Conservation (phyloP, 495 filamentous ascomycete genomes). For the Penicillium turbatum region DNA sequence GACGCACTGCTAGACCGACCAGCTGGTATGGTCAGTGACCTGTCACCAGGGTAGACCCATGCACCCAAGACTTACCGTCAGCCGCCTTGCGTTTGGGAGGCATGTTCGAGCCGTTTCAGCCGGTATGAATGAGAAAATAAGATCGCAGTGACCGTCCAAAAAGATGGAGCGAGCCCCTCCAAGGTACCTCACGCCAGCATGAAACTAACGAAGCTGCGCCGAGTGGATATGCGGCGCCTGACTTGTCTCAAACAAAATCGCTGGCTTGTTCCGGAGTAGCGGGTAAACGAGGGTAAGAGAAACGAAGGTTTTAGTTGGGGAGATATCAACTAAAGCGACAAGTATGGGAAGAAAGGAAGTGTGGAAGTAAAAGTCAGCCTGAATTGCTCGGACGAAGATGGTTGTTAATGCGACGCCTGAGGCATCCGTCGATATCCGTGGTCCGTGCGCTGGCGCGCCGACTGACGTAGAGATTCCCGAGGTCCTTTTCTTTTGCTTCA, state of each 20-base stretch:
- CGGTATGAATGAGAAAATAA: neutral
- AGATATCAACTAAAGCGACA: neutral
- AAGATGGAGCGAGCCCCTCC: conserved; percentile 11
- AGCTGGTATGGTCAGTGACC: conserved; percentile 41
- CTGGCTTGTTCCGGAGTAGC: neutral
- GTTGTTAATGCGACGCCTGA: conserved; percentile 19
- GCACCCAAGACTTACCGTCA: conserved; percentile 33
- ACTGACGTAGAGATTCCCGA: conserved; percentile 31
- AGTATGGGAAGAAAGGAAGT: neutral
- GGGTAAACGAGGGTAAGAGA: neutral
- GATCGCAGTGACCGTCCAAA: neutral
- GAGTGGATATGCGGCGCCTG: conserved; percentile 15
- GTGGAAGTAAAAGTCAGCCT: neutral
- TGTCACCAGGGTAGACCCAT: neutral
- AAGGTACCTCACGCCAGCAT: conserved; percentile 21
- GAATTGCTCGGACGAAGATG: neutral
- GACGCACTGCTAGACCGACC: conserved; percentile 56
- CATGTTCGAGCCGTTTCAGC: conserved; percentile 43
- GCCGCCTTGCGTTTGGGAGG: conserved; percentile 76
- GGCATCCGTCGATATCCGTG: conserved; percentile 13
- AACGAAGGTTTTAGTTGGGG: neutral
- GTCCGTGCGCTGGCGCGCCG: conserved; percentile 4
- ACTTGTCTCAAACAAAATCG: neutral
- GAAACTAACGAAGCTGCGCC: conserved; percentile 16
- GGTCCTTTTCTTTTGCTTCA: conserved; percentile 8